phyloP scores from a whole-genome alignment of 2,329 filamentous ascomycete genomes.

The Fonsecaea pedrosoi region DNA sequence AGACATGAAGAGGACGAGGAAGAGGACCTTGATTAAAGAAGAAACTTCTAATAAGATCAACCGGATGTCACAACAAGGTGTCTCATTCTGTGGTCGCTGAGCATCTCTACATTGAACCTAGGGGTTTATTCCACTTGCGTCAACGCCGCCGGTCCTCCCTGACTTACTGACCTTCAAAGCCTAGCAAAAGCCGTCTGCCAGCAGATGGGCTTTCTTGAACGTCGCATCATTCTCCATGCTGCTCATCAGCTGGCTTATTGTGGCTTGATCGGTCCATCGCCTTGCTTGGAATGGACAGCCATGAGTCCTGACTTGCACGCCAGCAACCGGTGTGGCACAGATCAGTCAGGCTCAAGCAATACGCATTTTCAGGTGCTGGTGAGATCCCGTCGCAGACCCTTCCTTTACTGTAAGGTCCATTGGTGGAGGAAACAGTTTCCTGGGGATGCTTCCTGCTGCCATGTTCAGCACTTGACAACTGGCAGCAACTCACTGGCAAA shows the following conservation, averaged over 20 bases:
- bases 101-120: not conserved
- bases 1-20: slow-evolving; percentile 35
- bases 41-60: not conserved
- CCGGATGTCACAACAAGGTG: not conserved
- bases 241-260: not conserved
- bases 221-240: not conserved
- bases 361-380: not conserved
- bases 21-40: slow-evolving; percentile 29
- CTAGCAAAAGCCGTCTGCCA: not conserved
- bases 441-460: slow-evolving; percentile 1
- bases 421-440: not conserved
- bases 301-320: not conserved
- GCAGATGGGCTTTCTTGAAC: too few relatives aligned
- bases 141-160: not conserved
- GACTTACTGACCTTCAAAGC: not conserved
- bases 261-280: not conserved
- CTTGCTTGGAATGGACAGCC: not conserved
- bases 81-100: not conserved
- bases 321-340: not conserved
- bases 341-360: not conserved
- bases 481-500: slow-evolving; percentile 12
- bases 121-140: not conserved
- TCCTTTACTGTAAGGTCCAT: not conserved
- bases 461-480: slow-evolving; percentile 13
- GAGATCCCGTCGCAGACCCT: not conserved